These are phyloP conservation scores for Cladochytrium replicatum DNA, from an alignment of 192 early-diverging fungal species.

Conservation along the genomic window DNA sequence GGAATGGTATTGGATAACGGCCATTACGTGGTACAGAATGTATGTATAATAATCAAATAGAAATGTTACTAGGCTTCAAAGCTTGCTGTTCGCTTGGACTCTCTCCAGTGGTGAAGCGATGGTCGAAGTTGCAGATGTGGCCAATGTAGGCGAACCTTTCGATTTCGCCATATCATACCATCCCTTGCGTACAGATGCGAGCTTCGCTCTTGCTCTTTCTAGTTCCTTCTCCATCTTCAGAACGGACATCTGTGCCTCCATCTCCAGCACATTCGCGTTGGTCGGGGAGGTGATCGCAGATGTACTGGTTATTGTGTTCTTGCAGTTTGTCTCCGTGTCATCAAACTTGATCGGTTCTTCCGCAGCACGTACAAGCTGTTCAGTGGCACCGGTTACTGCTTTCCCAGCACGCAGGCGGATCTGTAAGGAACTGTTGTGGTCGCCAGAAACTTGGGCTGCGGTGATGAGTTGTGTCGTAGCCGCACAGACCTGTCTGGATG, in stretches of 20 bases:
- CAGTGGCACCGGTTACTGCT: slow-evolving; percentile 41
- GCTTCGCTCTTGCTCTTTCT: slow-evolving; percentile 34
- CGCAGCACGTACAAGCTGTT: slow-evolving; percentile 38
- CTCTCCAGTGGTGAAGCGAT: too few species aligned
- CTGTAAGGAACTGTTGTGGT: slow-evolving; percentile 32
- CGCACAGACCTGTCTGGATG: slow-evolving; percentile 32
- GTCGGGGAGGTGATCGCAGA: slow-evolving; percentile 1
- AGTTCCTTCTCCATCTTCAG: slow-evolving; percentile 53
- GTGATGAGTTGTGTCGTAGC: slow-evolving; percentile 42
- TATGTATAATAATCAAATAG: too few species aligned
- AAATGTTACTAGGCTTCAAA: too few species aligned
- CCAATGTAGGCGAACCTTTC: too few species aligned
- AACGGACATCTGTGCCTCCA: slow-evolving; percentile 47
- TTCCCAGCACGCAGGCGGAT: slow-evolving; percentile 42
- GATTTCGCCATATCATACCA: too few species aligned
- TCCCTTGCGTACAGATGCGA: slow-evolving; percentile 40
- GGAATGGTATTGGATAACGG: too few species aligned
- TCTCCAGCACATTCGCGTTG: slow-evolving; percentile 31
- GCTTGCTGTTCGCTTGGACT: too few species aligned
- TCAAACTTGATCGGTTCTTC: slow-evolving; percentile 35
- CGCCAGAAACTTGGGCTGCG: slow-evolving; percentile 34
- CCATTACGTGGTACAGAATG: too few species aligned
- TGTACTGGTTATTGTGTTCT: neutral
- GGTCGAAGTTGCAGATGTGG: too few species aligned
- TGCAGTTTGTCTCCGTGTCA: slow-evolving; percentile 33